Base-by-base conservation (phyloP, 352 stramenopile species). In the Phytophthora sansomeana region DNA sequence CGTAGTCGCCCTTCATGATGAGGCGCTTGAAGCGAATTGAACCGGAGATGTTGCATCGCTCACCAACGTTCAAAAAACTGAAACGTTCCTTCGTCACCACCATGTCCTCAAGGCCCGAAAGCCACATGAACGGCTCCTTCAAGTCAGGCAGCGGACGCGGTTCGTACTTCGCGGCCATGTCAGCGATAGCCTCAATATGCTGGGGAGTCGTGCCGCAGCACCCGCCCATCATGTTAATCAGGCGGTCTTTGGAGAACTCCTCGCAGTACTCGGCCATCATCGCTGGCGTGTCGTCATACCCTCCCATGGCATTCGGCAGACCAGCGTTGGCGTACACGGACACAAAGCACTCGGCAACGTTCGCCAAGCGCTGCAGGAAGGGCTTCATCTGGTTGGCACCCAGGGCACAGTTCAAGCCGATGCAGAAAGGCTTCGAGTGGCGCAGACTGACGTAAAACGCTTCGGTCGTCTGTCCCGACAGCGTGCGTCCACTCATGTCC, bases 301-400 rank as follows among this genome's bases (percentile, higher is more conserved):
- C 97, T 36, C 96, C 97, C 96, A 99, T 99, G 24, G 94, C 95
- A 73, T 99, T 99, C 2, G 97, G 97, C 39, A 99, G 81, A 67
- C 97, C 97, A 35, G 97, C 97, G 77, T 99, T 99, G 6, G 95
- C 96, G 69, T 99, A 99, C 24, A 98, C 93, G 29, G 97, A 96
- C 43, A 99, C 86, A 60, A 98, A 99, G 76, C 95, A 99, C 76
- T 99, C 96, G 29, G 94, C 95, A 48, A 91, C 86, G 42, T 98
- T 97, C 24, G 90, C 57, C 38, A 91, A 78, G n/a, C 91, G 87
- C 61, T 98, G 87, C 17, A 99, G 72, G 75, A 99, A 99, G 10
- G 97, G 97, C 65, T 89, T 89, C 97, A 99, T 99, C 71, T 98
- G 96, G 57, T 96, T 87, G 17, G 97, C 96, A 38, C 97, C 97